Conservation (phyloP, 2,329 filamentous ascomycete species). For the Venturia asperata region DNA sequence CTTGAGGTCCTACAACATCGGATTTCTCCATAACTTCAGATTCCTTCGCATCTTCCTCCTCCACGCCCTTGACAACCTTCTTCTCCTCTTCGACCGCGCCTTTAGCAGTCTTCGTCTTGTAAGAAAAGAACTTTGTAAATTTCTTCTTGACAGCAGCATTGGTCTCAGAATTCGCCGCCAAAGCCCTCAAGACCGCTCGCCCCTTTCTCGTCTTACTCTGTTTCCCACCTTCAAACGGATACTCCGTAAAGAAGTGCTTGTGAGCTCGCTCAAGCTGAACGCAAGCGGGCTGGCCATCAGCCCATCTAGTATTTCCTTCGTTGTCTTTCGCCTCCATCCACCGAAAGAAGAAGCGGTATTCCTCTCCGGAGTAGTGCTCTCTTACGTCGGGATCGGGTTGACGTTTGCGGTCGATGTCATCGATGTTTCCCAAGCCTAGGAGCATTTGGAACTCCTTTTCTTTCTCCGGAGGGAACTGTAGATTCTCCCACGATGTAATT, state of each 20-base stretch:
- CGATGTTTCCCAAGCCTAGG: not conserved
- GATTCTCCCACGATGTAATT: not conserved
- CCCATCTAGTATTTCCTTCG: not conserved
- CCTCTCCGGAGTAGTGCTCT: not conserved
- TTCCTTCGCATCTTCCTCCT: not conserved
- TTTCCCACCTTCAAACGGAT: not conserved
- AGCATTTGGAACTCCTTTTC: not conserved
- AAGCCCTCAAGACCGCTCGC: not conserved
- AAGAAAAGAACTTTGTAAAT: not conserved
- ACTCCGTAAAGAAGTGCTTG: not conserved
- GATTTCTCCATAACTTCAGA: no score
- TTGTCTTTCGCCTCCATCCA: slow-evolving; percentile 1
- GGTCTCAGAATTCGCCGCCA: not conserved
- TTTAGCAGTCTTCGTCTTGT: not conserved
- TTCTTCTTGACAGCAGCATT: not conserved
- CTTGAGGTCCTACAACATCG: no score
- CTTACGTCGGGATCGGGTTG: not conserved
- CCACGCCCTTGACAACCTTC: not conserved
- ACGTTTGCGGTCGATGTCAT: not conserved
- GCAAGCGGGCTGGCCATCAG: not conserved
- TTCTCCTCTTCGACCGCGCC: no score
- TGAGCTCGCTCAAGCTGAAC: not conserved
- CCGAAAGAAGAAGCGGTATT: not conserved
- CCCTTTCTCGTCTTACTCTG: not conserved
- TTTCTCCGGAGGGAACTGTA: not conserved